Percentiles rank a stretch among this genome's conserved stretches.
phyloP scores from a whole-genome alignment of 306 rosid species.

The Hippophae rhamnoides region DNA sequence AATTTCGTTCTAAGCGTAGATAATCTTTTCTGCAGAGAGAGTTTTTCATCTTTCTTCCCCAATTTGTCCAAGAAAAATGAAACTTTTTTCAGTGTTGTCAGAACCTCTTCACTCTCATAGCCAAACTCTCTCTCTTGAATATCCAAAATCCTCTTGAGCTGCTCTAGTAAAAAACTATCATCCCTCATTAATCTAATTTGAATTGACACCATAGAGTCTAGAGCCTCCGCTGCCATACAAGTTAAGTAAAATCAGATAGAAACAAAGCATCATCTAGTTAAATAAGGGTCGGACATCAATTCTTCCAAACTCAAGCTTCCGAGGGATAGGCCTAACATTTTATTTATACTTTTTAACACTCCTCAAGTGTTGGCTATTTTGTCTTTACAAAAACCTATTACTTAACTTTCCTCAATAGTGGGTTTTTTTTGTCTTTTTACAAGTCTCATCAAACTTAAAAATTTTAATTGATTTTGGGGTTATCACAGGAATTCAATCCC shows the following conservation, averaged over 20 bases:
- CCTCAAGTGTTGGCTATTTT: too few species aligned
- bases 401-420: too few species aligned
- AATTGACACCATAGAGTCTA: conserved; percentile 78
- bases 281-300: too few species aligned
- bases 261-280: neutral
- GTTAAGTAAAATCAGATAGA: neutral
- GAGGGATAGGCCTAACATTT: too few species aligned
- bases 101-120: conserved; percentile 56
- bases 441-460: too few species aligned
- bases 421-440: too few species aligned
- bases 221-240: conserved; percentile 66
- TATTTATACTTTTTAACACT: too few species aligned
- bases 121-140: conserved; percentile 82
- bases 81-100: conserved; percentile 57
- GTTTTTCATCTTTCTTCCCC: conserved; percentile 59
- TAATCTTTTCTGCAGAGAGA: conserved; percentile 54
- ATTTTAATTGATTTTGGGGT: too few species aligned
- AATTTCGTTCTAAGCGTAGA: conserved; percentile 51
- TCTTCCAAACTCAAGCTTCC: too few species aligned
- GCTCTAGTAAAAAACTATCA: conserved; percentile 38
- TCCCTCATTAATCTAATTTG: conserved; percentile 52
- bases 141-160: conserved; percentile 50
- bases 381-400: too few species aligned
- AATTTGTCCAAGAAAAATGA: conserved; percentile 58
- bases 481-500: too few species aligned